Base-by-base conservation (phyloP, 139 green algal species). In the Chlamydomonas incerta region DNA sequence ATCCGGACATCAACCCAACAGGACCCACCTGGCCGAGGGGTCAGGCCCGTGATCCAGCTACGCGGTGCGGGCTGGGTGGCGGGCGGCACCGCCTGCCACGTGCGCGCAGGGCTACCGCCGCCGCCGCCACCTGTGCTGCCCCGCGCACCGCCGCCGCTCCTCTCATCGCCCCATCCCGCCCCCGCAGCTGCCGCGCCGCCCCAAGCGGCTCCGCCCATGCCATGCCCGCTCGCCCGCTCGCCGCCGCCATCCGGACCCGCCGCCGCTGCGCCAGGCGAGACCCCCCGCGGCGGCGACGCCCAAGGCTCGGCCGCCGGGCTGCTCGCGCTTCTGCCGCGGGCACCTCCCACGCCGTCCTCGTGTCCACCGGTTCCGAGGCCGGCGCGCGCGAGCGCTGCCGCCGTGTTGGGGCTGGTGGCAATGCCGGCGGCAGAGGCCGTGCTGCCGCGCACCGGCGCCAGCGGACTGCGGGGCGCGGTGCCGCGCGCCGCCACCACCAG, bases 31-130 rank as follows among this genome's bases (percentile, higher is more conserved):
- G 47, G 11, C 20, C 60, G 29, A 0, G 85, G 57, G 0, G 77
- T 75, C 41, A n/a, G 57, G 15, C 74, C 85, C 0, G 85, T 86
- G n/a, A 89, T 66, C 85, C 85, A 89, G 77, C 85, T 89, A 14
- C 85, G 57, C 13, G 66, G 60, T 20, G 85, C 77, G 0, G 85
- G 85, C 85, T 82, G 76, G 18, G 85, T 89, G 85, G 23, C 57
- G 69, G 85, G 85, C 58, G 37, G 72, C 71, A 58, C 46, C 24
- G 47, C 83, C 72, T 73, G 60, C 62, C 72, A 74, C 23, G 57
- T 35, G 37, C 35, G 67, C 26, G 37, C 68, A 0, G 66, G 46
- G 33, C 41, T 55, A 26, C 10, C n/a, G 18, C 66, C 77, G 33
- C 5, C n/a, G 18, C 66, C 77, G 33, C 5, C 26, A 17, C 62